These are phyloP conservation scores for Cystobasidium slooffiae DNA, from an alignment of 1,284 basidiomycete genomes.

Conservation along the genomic window DNA sequence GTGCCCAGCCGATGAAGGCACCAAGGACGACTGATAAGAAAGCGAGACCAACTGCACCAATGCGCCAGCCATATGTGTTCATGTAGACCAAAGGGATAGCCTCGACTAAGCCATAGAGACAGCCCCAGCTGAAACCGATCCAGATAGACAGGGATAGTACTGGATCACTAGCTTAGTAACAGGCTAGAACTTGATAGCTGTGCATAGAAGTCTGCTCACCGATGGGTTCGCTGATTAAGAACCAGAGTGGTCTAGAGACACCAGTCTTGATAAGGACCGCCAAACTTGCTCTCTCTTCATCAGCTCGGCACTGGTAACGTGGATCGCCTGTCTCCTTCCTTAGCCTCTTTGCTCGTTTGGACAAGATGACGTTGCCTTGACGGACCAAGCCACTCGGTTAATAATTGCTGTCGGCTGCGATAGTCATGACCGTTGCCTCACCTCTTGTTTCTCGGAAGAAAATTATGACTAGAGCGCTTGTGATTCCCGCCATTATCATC, in stretches of 20 bases:
- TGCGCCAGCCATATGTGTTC: conserved; percentile 45
- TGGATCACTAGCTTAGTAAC: too few species aligned
- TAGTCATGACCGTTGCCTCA: neutral
- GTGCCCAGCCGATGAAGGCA: conserved; percentile 41
- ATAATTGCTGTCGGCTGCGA: neutral
- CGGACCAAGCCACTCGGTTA: neutral
- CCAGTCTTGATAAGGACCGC: conserved; percentile 54
- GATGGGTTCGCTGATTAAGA: conserved; percentile 49
- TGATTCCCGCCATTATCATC: conserved; percentile 42
- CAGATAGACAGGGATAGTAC: conserved; percentile 43
- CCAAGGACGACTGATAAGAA: conserved; percentile 48
- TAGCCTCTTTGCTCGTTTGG: conserved; percentile 43
- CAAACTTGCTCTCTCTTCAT: conserved; percentile 55
- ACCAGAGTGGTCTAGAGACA: conserved; percentile 53
- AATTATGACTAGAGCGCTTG: conserved; percentile 26
- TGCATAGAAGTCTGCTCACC: too few species aligned
- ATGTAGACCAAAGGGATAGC: conserved; percentile 43
- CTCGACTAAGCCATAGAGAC: conserved; percentile 41
- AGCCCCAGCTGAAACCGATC: conserved; percentile 45
- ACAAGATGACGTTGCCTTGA: conserved; percentile 39
- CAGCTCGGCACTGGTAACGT: conserved; percentile 55
- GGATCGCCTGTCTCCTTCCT: conserved; percentile 54
- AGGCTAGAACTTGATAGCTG: too few species aligned
- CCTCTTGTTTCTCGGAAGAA: conserved; percentile 45
- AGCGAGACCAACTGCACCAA: conserved; percentile 47